These are phyloP conservation scores for Arthrobotrys sinensis DNA, from an alignment of 2,329 filamentous ascomycete genomes.

Conservation along the genomic window DNA sequence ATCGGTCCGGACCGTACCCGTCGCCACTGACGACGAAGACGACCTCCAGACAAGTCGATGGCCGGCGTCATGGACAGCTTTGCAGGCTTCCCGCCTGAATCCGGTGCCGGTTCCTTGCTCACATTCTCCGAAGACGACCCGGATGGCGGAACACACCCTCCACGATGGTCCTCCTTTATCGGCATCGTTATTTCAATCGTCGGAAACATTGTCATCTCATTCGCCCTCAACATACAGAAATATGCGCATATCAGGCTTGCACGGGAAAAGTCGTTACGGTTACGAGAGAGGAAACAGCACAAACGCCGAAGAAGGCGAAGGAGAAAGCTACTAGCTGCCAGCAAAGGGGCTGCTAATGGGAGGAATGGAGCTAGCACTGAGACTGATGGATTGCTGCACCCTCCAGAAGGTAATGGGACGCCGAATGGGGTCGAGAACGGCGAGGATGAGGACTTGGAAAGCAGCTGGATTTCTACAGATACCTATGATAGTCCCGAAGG, in stretches of 20 bases:
- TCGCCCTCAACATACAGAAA: constrained; percentile 95
- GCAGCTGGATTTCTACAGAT: constrained; percentile 60
- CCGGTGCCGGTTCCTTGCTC: constrained; percentile 27
- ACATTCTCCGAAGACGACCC: constrained; percentile 8
- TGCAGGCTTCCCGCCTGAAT: constrained; percentile 24
- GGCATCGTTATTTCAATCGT: constrained; percentile 93
- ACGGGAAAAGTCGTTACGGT: constrained; percentile 74
- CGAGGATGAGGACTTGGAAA: constrained; percentile 53
- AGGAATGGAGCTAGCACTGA: constrained; percentile 54
- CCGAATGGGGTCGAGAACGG: constrained; percentile 18
- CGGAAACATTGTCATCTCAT: constrained; percentile 93
- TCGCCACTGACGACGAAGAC: constrained; percentile 37
- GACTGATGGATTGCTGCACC: constrained; percentile 41
- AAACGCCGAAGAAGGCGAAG: constrained; percentile 66
- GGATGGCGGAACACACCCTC: constrained; percentile 46
- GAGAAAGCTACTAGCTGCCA: constrained; percentile 47
- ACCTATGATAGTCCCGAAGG: constrained; percentile 67
- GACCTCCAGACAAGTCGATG: constrained; percentile 18
- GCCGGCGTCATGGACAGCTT: constrained; percentile 25
- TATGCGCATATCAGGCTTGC: constrained; percentile 92
- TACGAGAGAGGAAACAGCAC: constrained; percentile 55
- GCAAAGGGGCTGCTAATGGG: constrained; percentile 53
- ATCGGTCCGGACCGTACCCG: constrained; percentile 43
- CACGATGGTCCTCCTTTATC: constrained; percentile 90
- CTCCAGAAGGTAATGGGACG: constrained; percentile 48